Evolutionary conservation across 108 stramenopile species (phyloP).

Genomic region (Pseudonitzschia delicatissima): DNA sequence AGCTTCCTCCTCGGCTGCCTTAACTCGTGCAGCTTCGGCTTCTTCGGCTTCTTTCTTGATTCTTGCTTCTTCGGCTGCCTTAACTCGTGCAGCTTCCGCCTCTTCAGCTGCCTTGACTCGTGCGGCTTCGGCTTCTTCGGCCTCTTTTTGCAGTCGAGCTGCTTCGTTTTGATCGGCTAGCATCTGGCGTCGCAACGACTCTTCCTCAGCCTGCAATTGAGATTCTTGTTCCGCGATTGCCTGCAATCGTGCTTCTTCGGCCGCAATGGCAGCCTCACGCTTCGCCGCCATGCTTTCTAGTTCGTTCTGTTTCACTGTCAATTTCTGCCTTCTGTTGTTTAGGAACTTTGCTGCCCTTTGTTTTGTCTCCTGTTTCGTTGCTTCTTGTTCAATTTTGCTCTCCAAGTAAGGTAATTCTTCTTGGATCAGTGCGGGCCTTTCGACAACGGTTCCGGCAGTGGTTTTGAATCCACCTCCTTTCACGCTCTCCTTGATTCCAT

Average conservation of each 20-base stretch:
- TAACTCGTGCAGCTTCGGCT: not conserved
- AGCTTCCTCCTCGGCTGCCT: not conserved
- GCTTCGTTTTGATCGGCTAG: slow-evolving; percentile 1
- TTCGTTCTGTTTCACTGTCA: slow-evolving; percentile 2
- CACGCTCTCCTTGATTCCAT: not conserved
- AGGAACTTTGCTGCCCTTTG: not conserved
- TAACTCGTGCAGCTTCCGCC: slow-evolving; percentile 2
- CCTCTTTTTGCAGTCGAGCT: not conserved
- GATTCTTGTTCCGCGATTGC: slow-evolving; percentile 2
- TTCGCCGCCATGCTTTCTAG: not conserved
- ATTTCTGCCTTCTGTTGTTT: not conserved
- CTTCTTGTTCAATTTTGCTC: slow-evolving; percentile 7
- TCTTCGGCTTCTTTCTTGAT: not conserved
- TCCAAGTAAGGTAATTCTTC: slow-evolving; percentile 4
- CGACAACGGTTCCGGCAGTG: not conserved
- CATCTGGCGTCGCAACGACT: not conserved
- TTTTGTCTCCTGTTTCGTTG: not conserved
- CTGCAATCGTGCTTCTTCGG: not conserved
- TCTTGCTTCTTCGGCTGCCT: not conserved
- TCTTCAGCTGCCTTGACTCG: not conserved
- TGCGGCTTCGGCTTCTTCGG: slow-evolving; percentile 7
- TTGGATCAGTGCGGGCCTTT: not conserved
- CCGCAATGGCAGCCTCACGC: slow-evolving; percentile 3
- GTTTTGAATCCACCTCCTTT: slow-evolving; percentile 11
- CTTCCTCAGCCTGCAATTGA: not conserved